A percentile compares a stretch with the other conserved stretches of the same genome.
Evolutionary conservation across 495 filamentous ascomycete genomes (phyloP).

Genomic region (Hypoxylon subgilvum): DNA sequence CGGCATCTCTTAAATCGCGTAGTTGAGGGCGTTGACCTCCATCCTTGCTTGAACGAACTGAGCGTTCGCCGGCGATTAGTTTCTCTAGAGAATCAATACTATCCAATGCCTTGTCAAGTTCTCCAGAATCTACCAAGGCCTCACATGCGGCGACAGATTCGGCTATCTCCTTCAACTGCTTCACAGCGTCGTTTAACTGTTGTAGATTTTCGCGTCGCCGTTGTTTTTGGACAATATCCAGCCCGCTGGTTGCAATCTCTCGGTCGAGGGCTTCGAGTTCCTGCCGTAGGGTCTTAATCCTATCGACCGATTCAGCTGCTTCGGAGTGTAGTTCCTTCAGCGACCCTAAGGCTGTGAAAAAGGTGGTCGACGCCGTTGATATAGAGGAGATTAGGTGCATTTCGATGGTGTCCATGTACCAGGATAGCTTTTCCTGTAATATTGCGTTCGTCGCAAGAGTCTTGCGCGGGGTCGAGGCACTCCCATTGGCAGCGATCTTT

Average conservation of each 20-base stretch:
- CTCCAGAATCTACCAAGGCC: slow-evolving; percentile 76
- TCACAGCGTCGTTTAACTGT: slow-evolving; percentile 79
- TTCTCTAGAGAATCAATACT: slow-evolving; percentile 77
- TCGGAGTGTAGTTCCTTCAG: slow-evolving; percentile 89
- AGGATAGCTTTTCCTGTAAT: slow-evolving; percentile 97
- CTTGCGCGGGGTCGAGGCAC: slow-evolving; percentile 71
- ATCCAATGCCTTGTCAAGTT: slow-evolving; percentile 78
- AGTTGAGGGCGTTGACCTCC: slow-evolving; percentile 48
- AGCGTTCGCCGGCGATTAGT: slow-evolving; percentile 68
- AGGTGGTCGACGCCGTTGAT: slow-evolving; percentile 90
- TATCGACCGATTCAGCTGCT: slow-evolving; percentile 86
- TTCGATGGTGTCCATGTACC: slow-evolving; percentile 99
- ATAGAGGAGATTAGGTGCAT: slow-evolving; percentile 97
- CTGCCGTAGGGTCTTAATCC: slow-evolving; percentile 79
- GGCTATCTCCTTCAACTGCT: slow-evolving; percentile 80
- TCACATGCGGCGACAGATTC: slow-evolving; percentile 79
- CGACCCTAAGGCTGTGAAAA: slow-evolving; percentile 93
- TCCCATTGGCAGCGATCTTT: slow-evolving; percentile 66
- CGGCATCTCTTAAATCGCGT: slow-evolving; percentile 77
- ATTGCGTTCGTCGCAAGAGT: slow-evolving; percentile 96
- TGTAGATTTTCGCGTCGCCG: slow-evolving; percentile 83
- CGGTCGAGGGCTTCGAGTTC: slow-evolving; percentile 81
- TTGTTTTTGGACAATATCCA: slow-evolving; percentile 84
- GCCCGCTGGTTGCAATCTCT: slow-evolving; percentile 83
- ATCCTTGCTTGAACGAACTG: slow-evolving; percentile 4